phyloP scores from a whole-genome alignment of 2,329 filamentous ascomycete genomes.

The Sporothrix brunneoviolacea region DNA sequence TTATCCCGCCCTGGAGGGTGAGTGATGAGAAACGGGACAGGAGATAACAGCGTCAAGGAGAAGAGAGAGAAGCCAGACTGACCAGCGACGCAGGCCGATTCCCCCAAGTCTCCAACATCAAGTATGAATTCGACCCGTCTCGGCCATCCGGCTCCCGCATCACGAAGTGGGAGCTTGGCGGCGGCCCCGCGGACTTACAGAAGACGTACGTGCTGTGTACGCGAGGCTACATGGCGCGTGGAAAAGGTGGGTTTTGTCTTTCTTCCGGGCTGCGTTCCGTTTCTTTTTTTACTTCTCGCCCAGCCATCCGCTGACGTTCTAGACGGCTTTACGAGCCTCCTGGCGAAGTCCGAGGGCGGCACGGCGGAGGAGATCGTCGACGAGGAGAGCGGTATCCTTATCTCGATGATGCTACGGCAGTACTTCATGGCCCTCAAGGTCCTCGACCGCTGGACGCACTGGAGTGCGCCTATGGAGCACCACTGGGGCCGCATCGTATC shows the following conservation, averaged over 20 bases:
- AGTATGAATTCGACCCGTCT: constrained; percentile 63
- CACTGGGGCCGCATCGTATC: constrained; percentile 64
- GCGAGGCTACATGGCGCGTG: constrained; percentile 80
- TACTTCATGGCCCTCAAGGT: constrained; percentile 86
- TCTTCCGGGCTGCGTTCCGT: background rate
- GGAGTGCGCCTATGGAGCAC: constrained; percentile 52
- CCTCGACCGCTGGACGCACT: constrained; percentile 70
- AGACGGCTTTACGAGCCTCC: constrained; percentile 72
- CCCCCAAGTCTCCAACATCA: constrained; percentile 79
- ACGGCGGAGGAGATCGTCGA: constrained; percentile 69
- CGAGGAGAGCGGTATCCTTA: constrained; percentile 81
- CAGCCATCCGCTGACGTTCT: background rate
- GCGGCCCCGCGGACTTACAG: constrained; percentile 53
- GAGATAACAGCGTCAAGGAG: background rate
- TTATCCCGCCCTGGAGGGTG: constrained; percentile 75
- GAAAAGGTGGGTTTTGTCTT: constrained; percentile 47
- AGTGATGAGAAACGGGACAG: background rate
- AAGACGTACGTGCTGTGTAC: constrained; percentile 69
- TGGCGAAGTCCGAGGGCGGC: constrained; percentile 71
- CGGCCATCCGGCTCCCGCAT: constrained; percentile 57
- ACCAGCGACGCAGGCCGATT: constrained; percentile 50
- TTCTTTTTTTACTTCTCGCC: background rate
- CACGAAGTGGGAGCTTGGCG: constrained; percentile 53
- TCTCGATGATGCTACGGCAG: constrained; percentile 79
- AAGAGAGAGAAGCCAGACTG: background rate